Evolutionary conservation across 805 yeast genomes (phyloP).

Genomic region (Priceomyces medius): DNA sequence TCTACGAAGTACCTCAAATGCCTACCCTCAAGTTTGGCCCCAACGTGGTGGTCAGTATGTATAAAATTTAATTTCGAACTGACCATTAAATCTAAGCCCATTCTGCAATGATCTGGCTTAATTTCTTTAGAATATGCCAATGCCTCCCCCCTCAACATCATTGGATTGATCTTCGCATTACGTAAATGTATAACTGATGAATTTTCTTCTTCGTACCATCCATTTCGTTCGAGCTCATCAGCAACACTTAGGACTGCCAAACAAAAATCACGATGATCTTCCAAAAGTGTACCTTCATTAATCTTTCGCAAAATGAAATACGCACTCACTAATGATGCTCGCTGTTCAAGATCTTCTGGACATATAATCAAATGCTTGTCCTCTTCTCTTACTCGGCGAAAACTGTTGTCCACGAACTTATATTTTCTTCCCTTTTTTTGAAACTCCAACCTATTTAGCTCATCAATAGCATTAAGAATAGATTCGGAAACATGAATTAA

Average conservation of each 20-base stretch:
- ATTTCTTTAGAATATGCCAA: conserved; percentile 30
- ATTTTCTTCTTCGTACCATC: conserved; percentile 50
- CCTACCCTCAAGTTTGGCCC: conserved; percentile 48
- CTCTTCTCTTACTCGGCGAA: conserved; percentile 48
- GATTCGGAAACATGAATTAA: conserved; percentile 34
- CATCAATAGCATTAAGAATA: conserved; percentile 34
- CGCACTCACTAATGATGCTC: conserved; percentile 41
- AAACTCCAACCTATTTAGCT: conserved; percentile 34
- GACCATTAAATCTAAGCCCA: conserved; percentile 43
- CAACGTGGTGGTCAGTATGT: conserved; percentile 56
- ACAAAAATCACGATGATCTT: conserved; percentile 41
- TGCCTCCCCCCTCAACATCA: conserved; percentile 28
- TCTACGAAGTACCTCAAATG: conserved; percentile 39
- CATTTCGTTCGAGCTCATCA: conserved; percentile 45
- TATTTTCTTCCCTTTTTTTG: conserved; percentile 49
- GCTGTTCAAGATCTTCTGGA: conserved; percentile 27
- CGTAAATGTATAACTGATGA: conserved; percentile 38
- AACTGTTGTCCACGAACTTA: conserved; percentile 46
- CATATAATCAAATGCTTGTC: conserved; percentile 47
- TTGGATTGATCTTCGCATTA: conserved; percentile 33
- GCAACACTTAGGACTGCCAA: conserved; percentile 50
- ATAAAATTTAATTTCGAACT: conserved; percentile 52
- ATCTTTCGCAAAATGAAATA: conserved; percentile 41
- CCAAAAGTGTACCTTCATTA: conserved; percentile 35
- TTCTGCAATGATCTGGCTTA: conserved; percentile 32